These are phyloP conservation scores for Talaromyces ruber DNA, from an alignment of 495 filamentous ascomycete species.

Conservation along the genomic window DNA sequence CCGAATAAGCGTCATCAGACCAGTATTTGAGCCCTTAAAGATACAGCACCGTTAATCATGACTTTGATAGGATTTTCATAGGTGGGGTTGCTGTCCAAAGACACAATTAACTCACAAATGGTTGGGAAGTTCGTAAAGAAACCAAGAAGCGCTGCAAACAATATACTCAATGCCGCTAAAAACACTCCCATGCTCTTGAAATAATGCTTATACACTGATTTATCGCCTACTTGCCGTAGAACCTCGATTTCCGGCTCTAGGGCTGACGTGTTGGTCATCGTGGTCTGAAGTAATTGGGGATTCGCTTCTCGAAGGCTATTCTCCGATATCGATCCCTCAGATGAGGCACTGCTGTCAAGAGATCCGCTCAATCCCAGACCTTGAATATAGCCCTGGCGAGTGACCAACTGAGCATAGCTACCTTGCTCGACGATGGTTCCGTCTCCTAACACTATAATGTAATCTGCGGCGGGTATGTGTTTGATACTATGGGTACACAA, in stretches of 20 bases:
- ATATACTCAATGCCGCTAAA: slow-evolving; percentile 7
- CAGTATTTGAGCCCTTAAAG: slow-evolving; percentile 25
- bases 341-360: background rate
- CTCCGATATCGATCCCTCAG: background rate
- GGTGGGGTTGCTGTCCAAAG: background rate
- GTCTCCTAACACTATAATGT: slow-evolving; percentile 35
- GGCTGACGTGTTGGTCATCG: background rate
- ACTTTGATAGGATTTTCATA: background rate
- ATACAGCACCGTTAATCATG: background rate
- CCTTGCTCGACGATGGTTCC: slow-evolving; percentile 36
- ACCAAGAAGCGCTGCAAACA: slow-evolving; percentile 17
- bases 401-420: slow-evolving; percentile 24
- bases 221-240: slow-evolving; percentile 14
- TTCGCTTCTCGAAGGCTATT: background rate
- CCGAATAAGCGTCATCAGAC: slow-evolving; percentile 18
- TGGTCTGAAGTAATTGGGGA: background rate
- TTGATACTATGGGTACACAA: slow-evolving; percentile 6
- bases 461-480: slow-evolving; percentile 30
- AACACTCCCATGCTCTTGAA: slow-evolving; percentile 24
- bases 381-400: slow-evolving; percentile 19
- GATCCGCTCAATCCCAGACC: slow-evolving; percentile 5
- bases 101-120: slow-evolving; percentile 12
- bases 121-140: slow-evolving; percentile 27
- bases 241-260: slow-evolving; percentile 5
- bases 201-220: slow-evolving; percentile 24